These are phyloP conservation scores for Xenoacremonium recifei DNA, from an alignment of 2,329 filamentous ascomycete species.

Conservation along the genomic window DNA sequence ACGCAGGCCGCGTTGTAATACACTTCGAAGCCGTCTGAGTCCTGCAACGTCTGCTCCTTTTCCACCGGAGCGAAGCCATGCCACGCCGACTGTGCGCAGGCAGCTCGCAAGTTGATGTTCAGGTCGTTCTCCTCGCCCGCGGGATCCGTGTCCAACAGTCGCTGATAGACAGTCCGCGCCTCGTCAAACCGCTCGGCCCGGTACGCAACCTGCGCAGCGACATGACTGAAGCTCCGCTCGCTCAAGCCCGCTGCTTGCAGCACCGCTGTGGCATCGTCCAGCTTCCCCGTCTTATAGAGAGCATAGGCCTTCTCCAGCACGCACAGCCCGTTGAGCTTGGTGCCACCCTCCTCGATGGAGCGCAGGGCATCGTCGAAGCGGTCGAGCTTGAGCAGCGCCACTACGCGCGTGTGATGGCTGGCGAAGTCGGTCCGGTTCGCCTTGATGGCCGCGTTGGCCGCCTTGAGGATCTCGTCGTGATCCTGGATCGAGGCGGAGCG, in stretches of 20 bases:
- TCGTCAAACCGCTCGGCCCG: conserved; percentile 70
- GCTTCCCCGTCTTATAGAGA: conserved; percentile 75
- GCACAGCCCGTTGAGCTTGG: conserved; percentile 59
- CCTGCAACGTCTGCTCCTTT: conserved; percentile 51
- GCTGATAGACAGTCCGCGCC: conserved; percentile 61
- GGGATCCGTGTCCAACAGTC: conserved; percentile 47
- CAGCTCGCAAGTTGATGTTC: conserved; percentile 71
- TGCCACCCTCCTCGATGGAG: conserved; percentile 62
- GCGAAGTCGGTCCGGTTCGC: conserved; percentile 57
- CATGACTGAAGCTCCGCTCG: conserved; percentile 45
- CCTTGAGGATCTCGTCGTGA: conserved; percentile 70
- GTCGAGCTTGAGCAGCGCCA: conserved; percentile 79
- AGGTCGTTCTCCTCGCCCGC: conserved; percentile 71
- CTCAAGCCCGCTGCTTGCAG: conserved; percentile 32
- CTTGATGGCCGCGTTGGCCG: conserved; percentile 60
- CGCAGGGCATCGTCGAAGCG: conserved; percentile 76
- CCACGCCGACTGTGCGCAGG: conserved; percentile 73
- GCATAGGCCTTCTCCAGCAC: conserved; percentile 74
- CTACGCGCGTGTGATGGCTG: conserved; percentile 67
- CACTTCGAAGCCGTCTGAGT: conserved; percentile 75
- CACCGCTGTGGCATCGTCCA: conserved; percentile 59
- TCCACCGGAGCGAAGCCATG: conserved; percentile 43
- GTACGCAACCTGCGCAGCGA: conserved; percentile 69
- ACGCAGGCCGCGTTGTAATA: conserved; percentile 78
- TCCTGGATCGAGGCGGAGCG: conserved; percentile 60